Percentiles rank a stretch among this genome's conserved stretches.
phyloP scores from a whole-genome alignment of 1,139 yeast species.

The Yamadazyma triangularis region DNA sequence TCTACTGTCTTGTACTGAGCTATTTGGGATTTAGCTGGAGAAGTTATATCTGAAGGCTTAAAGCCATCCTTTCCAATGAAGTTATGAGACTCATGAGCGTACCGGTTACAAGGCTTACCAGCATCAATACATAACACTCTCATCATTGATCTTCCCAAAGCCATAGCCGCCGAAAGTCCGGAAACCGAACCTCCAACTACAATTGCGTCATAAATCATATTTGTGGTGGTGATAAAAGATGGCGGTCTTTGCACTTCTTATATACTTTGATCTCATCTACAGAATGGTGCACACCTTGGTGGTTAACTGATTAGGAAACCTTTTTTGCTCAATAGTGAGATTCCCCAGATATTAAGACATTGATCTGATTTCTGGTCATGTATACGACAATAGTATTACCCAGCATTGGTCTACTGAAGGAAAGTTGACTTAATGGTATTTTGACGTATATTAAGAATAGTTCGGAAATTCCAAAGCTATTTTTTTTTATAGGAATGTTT shows the following conservation, averaged over 20 bases:
- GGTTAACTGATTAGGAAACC: too few relatives aligned
- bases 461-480: conserved; percentile 11
- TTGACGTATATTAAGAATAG: too few relatives aligned
- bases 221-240: too few relatives aligned
- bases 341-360: too few relatives aligned
- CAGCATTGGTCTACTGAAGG: too few relatives aligned
- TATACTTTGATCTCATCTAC: too few relatives aligned
- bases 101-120: conserved; percentile 9
- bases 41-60: conserved; percentile 4
- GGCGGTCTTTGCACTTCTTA: too few relatives aligned
- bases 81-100: conserved; percentile 7
- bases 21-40: conserved; percentile 1
- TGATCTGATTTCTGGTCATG: too few relatives aligned
- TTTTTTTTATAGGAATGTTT: conserved; percentile 4
- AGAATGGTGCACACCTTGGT: too few relatives aligned
- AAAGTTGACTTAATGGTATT: too few relatives aligned
- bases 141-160: conserved; percentile 6
- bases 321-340: too few relatives aligned
- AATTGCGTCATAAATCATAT: conserved; percentile 4
- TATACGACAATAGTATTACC: too few relatives aligned
- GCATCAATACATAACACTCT: conserved; percentile 7
- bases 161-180: conserved; percentile 7
- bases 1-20: conserved; percentile 1
- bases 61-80: conserved; percentile 6
- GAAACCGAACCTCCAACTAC: conserved; percentile 7